A percentile compares a stretch with the other conserved stretches of the same genome.
Evolutionary conservation across 164 flowering plant genomes (phyloP).

Genomic region (Umbilicus rupestris): DNA sequence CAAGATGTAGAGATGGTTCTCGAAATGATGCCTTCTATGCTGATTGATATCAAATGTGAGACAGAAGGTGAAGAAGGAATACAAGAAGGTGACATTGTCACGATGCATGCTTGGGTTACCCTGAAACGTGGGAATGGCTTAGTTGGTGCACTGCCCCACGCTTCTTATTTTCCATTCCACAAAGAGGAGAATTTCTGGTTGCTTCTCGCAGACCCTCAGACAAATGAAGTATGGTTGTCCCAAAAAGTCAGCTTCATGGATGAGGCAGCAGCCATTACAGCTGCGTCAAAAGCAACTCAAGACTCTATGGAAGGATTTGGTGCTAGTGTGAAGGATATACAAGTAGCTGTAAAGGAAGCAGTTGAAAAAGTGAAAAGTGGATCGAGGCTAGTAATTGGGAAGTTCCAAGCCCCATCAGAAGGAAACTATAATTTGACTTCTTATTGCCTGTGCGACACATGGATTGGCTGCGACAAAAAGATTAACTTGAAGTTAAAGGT

Average conservation of each 20-base stretch:
- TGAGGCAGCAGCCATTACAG: constrained; percentile 47
- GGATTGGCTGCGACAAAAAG: constrained; percentile 60
- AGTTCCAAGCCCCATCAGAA: constrained; percentile 48
- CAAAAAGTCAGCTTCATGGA: constrained; percentile 56
- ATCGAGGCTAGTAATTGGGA: constrained; percentile 46
- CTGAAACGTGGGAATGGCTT: constrained; percentile 48
- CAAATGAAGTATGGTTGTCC: constrained; percentile 59
- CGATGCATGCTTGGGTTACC: constrained; percentile 58
- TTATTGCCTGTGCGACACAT: constrained; percentile 51
- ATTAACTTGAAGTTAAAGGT: constrained; percentile 38
- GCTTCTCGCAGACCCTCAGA: constrained; percentile 45
- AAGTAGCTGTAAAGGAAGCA: constrained; percentile 36
- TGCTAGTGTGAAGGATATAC: constrained; percentile 35
- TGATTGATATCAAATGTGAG: constrained; percentile 43
- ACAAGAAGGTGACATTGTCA: constrained; percentile 66
- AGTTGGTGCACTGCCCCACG: constrained; percentile 53
- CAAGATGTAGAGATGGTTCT: constrained; percentile 56
- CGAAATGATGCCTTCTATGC: constrained; percentile 50
- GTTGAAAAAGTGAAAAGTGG: constrained; percentile 49
- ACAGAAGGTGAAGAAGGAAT: constrained; percentile 73
- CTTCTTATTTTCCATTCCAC: constrained; percentile 60
- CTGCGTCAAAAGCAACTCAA: constrained; percentile 46
- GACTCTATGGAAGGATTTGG: constrained; percentile 47
- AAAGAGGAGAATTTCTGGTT: constrained; percentile 66
- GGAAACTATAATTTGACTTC: constrained; percentile 49